Evolutionary conservation across 169 alveolate genomes (phyloP).

Genomic region (Condylostoma magnum): DNA sequence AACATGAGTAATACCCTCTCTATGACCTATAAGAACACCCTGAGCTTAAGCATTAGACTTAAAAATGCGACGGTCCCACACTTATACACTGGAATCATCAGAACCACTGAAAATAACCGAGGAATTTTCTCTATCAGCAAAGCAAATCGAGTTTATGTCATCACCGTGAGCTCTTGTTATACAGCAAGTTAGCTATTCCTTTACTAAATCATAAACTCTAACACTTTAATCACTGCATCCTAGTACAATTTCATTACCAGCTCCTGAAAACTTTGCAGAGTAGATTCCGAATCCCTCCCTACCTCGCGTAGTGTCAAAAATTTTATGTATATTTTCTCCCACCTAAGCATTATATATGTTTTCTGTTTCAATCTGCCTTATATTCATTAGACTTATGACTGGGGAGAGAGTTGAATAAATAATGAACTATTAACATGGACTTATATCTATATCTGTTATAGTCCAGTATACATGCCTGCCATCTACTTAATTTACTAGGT

Average conservation of each 20-base stretch:
- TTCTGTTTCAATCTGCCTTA: not conserved
- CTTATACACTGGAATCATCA: slow-evolving; percentile 52
- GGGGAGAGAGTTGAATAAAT: slow-evolving; percentile 42
- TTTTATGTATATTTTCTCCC: not conserved
- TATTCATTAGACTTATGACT: not conserved
- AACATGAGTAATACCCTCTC: slow-evolving; percentile 60
- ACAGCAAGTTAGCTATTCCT: slow-evolving; percentile 15
- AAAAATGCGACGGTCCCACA: slow-evolving; percentile 59
- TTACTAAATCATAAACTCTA: slow-evolving; percentile 37
- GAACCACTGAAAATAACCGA: slow-evolving; percentile 58
- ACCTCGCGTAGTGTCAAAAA: not conserved
- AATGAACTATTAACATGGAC: slow-evolving; percentile 42
- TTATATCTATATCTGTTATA: slow-evolving; percentile 56
- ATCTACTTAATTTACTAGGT: slow-evolving; percentile 7
- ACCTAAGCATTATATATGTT: not conserved
- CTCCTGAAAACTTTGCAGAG: slow-evolving; percentile 57
- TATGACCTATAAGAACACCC: slow-evolving; percentile 63
- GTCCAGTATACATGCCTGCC: slow-evolving; percentile 51
- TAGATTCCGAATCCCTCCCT: slow-evolving; percentile 36
- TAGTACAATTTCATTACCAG: slow-evolving; percentile 46
- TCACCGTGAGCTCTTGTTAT: slow-evolving; percentile 48
- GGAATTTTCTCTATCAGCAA: slow-evolving; percentile 55
- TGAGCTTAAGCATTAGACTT: slow-evolving; percentile 23
- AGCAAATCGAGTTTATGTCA: slow-evolving; percentile 60
- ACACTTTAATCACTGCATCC: slow-evolving; percentile 38